phyloP scores from a whole-genome alignment of 306 rosid species.

The Quillaja saponaria region DNA sequence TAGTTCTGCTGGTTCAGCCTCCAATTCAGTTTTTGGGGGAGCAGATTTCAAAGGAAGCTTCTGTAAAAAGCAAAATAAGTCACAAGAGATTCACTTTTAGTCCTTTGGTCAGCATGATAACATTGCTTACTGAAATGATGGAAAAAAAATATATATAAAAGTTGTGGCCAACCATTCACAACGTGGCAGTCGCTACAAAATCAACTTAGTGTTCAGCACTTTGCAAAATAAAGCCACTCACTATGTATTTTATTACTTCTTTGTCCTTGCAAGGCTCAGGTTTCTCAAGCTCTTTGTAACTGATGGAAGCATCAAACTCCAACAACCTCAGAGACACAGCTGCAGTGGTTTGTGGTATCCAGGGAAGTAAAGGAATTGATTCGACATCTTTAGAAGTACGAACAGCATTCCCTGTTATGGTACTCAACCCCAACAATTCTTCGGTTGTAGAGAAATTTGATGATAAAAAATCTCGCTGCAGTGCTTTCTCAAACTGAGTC shows the following conservation, averaged over 20 bases:
- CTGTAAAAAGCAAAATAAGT: constrained; percentile 46
- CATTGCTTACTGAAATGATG: constrained; percentile 3
- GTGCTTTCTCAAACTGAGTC: constrained; percentile 67
- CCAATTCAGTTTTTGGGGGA: constrained; percentile 53
- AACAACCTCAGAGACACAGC: constrained; percentile 84
- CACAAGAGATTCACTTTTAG: constrained; percentile 2
- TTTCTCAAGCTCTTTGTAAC: constrained; percentile 52
- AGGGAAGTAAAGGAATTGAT: constrained; percentile 70
- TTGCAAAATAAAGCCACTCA: constrained; percentile 34
- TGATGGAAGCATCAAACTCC: constrained; percentile 77
- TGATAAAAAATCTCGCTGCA: constrained; percentile 69
- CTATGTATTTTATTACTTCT: constrained; percentile 49
- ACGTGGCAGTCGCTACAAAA: constrained; percentile 9
- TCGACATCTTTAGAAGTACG: constrained; percentile 46
- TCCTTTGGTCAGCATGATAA: constrained; percentile 11
- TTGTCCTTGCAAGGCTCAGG: constrained; percentile 54
- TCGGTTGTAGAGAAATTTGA: constrained; percentile 68
- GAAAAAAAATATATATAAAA: constrained; percentile 19
- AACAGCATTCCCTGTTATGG: constrained; percentile 36
- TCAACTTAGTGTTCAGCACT: not conserved
- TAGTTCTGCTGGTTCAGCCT: constrained; percentile 46
- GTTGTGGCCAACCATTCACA: not conserved
- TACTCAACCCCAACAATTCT: constrained; percentile 61
- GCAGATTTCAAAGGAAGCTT: constrained; percentile 62
- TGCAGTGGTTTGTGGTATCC: constrained; percentile 86